Evolutionary conservation across 176 grass and related monocot genomes (phyloP), one percentile per base, ranked within the genome.

Genomic region (Triticum timopheevii): DNA sequence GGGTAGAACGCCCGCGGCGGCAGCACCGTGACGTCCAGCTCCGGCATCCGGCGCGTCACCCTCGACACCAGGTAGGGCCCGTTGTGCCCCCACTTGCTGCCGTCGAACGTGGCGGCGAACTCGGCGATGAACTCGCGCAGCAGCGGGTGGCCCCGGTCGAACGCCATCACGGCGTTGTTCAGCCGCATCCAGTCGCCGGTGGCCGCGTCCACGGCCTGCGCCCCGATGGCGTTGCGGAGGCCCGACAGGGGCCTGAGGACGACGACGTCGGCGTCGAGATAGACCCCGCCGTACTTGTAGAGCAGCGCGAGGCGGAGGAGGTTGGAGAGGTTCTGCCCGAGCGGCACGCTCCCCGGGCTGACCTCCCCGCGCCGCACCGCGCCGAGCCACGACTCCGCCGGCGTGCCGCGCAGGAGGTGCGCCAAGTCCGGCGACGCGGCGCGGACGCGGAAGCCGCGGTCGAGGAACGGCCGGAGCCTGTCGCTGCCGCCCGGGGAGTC

Each of bases 311-410:
- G 92, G 39, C 93, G 92, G 85, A 94, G 80, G 84, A 98, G 88
- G 91, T 98, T 98, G 70, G 96, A 98, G 23, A 98, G 92, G 82
- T 98, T 98, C 85, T 98, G 96, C 28, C 88, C 93, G 45, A 98
- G 86, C 17, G 96, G 80, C 16, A 95, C 81, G 39, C 86, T 92
- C 3, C 96, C 96, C 12, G 82, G 83, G 34, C 86, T 78, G 75
- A 98, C 84, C 20, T 79, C 84, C 23, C 93, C 90, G 68, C 86
- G 80, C 13, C 12, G 73, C 56, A 86, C 88, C 7, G 25, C 6
- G 9, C 45, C 28, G 59, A 93, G 86, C 96, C 96, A 98, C 40
- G 36, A 19, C 79, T 89, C 86, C 3, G 90, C 92, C 2, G 88
- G 88, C 10, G 96, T 98, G 68, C 65, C 82, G 24, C 36, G 50